Percentiles rank a stretch among this genome's conserved stretches.
These are phyloP conservation scores for Actinomortierella ambigua DNA, from an alignment of 371 early-diverging fungal species.

Conservation along the genomic window DNA sequence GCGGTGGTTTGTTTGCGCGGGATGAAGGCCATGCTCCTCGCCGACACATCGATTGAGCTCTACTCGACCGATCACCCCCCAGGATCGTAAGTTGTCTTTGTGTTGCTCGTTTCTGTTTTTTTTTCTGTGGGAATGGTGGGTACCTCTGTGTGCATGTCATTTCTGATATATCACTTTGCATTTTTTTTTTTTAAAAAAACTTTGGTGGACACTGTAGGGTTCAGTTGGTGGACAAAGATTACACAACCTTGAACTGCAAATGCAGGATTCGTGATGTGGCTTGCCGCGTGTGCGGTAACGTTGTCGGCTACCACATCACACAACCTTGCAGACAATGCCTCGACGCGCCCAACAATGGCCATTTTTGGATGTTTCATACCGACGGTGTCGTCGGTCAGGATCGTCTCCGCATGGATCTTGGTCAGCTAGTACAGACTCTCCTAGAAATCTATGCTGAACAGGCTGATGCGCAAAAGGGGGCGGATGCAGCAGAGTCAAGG, in stretches of 20 bases:
- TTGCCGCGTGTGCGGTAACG: conserved; percentile 92
- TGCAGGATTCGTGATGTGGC: conserved; percentile 95
- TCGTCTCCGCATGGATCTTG: conserved; percentile 30
- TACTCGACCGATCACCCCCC: conserved; percentile 54
- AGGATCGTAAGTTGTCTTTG: conserved; percentile 33
- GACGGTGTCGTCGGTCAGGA: conserved; percentile 68
- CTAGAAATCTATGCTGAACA: neutral
- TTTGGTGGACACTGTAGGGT: conserved; percentile 56
- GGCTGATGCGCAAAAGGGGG: no score
- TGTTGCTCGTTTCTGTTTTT: neutral
- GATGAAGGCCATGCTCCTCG: conserved; percentile 55
- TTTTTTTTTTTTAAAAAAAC: neutral
- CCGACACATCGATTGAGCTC: conserved; percentile 51
- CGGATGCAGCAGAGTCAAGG: no score
- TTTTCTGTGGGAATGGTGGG: neutral
- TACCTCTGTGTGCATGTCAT: neutral
- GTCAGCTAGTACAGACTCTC: conserved; percentile 26
- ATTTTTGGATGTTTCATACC: conserved; percentile 97
- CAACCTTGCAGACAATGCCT: conserved; percentile 93
- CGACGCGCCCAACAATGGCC: conserved; percentile 95
- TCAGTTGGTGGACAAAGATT: conserved; percentile 87
- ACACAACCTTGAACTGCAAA: conserved; percentile 87
- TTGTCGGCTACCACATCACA: conserved; percentile 95
- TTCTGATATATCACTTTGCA: neutral
- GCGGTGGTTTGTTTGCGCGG: conserved; percentile 41